Evolutionary conservation across 106 monocot species (phyloP).

Genomic region (Chionographis japonica): DNA sequence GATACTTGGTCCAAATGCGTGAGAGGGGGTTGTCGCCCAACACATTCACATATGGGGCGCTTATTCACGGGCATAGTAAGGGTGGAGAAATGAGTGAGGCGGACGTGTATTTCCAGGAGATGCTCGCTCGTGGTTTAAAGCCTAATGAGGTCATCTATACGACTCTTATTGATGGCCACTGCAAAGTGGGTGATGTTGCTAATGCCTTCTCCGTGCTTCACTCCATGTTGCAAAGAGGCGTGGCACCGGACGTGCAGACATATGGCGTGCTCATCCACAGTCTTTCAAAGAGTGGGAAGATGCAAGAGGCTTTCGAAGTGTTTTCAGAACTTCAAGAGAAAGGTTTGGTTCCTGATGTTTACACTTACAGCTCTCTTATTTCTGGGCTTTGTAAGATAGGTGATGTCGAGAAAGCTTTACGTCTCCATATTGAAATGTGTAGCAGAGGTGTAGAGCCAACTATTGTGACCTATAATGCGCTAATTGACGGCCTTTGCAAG

Average conservation of each 20-base stretch:
- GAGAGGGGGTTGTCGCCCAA: slow-evolving; percentile 56
- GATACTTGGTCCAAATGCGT: slow-evolving; percentile 40
- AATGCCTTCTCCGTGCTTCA: slow-evolving; percentile 42
- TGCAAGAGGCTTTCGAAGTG: slow-evolving; percentile 54
- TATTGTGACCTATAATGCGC: slow-evolving; percentile 64
- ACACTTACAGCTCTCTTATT: slow-evolving; percentile 64
- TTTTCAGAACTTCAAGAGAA: slow-evolving; percentile 54
- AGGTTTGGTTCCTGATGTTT: slow-evolving; percentile 55
- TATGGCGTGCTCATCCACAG: slow-evolving; percentile 71
- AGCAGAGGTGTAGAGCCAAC: slow-evolving; percentile 54
- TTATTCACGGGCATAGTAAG: slow-evolving; percentile 56
- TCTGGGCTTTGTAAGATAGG: slow-evolving; percentile 55
- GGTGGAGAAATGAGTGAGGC: slow-evolving; percentile 60
- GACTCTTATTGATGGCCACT: slow-evolving; percentile 60
- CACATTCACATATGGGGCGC: slow-evolving; percentile 58
- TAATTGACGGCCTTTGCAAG: slow-evolving; percentile 72
- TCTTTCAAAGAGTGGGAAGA: slow-evolving; percentile 50
- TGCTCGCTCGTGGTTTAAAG: slow-evolving; percentile 52
- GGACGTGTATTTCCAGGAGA: slow-evolving; percentile 48
- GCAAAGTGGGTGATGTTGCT: slow-evolving; percentile 37
- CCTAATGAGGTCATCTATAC: slow-evolving; percentile 68
- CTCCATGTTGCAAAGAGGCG: slow-evolving; percentile 38
- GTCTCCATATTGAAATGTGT: slow-evolving; percentile 54
- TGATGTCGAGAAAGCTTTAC: slow-evolving; percentile 48
- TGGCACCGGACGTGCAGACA: slow-evolving; percentile 57